Percentiles rank a stretch among this genome's conserved stretches.
phyloP scores from a whole-genome alignment of 2,329 filamentous ascomycete genomes.

The Diaporthe australafricana region DNA sequence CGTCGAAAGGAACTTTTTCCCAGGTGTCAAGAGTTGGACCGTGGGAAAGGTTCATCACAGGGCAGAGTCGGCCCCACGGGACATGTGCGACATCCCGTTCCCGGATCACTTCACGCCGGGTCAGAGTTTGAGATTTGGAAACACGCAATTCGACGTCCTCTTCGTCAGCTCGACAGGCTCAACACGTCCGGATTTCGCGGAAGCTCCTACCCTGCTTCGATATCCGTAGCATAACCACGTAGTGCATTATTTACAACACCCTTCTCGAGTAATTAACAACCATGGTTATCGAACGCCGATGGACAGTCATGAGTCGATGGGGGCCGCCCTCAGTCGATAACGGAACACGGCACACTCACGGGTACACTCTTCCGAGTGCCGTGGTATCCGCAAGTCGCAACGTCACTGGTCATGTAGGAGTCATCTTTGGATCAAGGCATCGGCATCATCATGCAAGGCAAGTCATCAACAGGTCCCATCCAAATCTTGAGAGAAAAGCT shows the following conservation, averaged over 20 bases:
- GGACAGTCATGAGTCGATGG: slow-evolving; percentile 7
- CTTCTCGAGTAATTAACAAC: slow-evolving; percentile 2
- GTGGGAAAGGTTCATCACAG: not conserved
- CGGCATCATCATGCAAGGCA: not conserved
- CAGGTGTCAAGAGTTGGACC: too few species aligned
- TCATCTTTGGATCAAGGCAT: not conserved
- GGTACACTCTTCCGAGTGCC: not conserved
- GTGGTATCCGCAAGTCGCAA: not conserved
- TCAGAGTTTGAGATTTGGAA: slow-evolving; percentile 18
- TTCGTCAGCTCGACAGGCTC: not conserved
- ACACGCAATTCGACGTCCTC: not conserved
- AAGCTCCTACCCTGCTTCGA: not conserved
- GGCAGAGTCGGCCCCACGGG: not conserved
- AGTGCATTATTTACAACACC: not conserved
- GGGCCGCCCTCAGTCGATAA: not conserved
- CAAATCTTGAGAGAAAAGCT: not conserved
- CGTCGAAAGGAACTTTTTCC: not conserved
- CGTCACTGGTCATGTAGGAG: not conserved
- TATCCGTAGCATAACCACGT: not conserved
- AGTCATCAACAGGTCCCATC: not conserved
- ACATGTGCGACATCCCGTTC: not conserved
- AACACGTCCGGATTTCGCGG: not conserved
- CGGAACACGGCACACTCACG: not conserved
- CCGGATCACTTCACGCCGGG: slow-evolving; percentile 14
- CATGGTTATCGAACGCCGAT: not conserved